These are phyloP conservation scores for Diaporthe ilicicola DNA, from an alignment of 2,329 filamentous ascomycete species.

Conservation along the genomic window DNA sequence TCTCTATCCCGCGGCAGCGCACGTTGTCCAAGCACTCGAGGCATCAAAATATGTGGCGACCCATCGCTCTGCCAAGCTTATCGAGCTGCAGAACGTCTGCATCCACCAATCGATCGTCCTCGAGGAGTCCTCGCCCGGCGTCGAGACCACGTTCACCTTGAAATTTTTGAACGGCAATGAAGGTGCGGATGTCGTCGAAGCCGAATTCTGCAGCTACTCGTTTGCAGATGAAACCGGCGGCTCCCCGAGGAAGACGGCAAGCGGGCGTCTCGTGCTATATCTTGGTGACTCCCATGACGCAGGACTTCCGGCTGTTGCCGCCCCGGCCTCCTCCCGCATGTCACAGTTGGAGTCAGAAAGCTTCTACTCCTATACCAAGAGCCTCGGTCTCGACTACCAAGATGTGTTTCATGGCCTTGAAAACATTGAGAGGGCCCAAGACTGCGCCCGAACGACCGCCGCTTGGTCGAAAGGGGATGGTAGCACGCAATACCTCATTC, in stretches of 20 bases:
- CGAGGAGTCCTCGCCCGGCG: constrained; percentile 18
- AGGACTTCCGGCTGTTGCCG: background rate
- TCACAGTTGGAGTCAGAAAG: constrained; percentile 1
- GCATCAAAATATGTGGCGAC: constrained; percentile 23
- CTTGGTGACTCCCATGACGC: background rate
- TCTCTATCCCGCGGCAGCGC: constrained; percentile 47
- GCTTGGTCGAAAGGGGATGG: background rate
- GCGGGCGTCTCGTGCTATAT: background rate
- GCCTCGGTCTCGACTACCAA: constrained; percentile 26
- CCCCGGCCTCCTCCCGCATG: background rate
- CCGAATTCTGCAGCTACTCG: background rate
- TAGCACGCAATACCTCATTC: background rate
- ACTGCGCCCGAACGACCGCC: background rate
- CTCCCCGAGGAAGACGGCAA: background rate
- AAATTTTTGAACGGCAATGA: background rate
- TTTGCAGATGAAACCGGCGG: background rate
- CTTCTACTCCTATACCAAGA: constrained; percentile 23
- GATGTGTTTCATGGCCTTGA: constrained; percentile 19
- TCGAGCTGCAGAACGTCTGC: constrained; percentile 34
- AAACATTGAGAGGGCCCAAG: background rate
- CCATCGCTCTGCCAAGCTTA: background rate
- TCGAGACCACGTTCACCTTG: constrained; percentile 7
- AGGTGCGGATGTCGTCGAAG: background rate
- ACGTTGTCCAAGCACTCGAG: constrained; percentile 36
- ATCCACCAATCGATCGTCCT: constrained; percentile 33